These are phyloP conservation scores for Pholiota conissans DNA, from an alignment of 768 basidiomycete species.

Conservation along the genomic window DNA sequence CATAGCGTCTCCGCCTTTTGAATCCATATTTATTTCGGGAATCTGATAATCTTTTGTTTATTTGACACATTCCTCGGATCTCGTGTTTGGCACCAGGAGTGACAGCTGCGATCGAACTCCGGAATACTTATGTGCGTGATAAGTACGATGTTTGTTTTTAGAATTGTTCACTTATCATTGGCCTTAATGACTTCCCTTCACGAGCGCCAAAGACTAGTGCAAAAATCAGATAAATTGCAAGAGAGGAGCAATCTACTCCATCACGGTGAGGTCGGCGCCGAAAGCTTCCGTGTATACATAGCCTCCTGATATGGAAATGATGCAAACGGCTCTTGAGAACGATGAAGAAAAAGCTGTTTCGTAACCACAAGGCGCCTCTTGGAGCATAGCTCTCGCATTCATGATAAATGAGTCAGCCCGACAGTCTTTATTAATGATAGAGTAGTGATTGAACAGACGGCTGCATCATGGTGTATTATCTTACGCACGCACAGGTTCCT, in stretches of 20 bases:
- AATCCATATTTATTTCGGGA: no score
- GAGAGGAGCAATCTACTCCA: neutral
- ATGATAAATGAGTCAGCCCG: neutral
- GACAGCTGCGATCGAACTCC: no score
- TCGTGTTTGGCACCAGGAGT: no score
- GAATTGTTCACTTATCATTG: neutral
- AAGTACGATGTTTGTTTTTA: neutral
- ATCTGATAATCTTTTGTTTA: no score
- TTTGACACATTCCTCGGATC: no score
- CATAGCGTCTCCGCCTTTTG: no score
- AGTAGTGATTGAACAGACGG: neutral
- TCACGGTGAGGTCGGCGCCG: constrained; percentile 1
- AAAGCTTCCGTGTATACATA: neutral
- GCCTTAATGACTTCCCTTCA: neutral
- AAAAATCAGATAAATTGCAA: neutral
- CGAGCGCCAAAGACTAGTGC: no score
- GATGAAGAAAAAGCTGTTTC: neutral
- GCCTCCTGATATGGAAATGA: no score
- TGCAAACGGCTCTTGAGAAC: neutral
- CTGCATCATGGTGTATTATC: neutral
- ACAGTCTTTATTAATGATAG: neutral
- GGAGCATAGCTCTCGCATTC: neutral
- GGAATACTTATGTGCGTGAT: no score
- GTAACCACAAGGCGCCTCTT: neutral
- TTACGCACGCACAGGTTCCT: neutral